These are phyloP conservation scores for Sugiyamaella neomexicana DNA, from an alignment of 1,139 yeast species.

Conservation along the genomic window DNA sequence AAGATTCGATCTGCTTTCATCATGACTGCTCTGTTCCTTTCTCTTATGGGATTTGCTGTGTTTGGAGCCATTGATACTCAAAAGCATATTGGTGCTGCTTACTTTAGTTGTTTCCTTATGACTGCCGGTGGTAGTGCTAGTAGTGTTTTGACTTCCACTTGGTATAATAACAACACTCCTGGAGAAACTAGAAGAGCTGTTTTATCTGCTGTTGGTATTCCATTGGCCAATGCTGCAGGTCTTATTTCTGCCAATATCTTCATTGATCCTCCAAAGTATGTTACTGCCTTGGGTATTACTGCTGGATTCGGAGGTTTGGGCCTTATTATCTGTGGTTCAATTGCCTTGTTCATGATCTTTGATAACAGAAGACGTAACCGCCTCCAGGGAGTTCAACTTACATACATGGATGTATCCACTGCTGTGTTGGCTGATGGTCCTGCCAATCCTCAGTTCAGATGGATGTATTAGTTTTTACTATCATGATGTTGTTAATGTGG, in stretches of 20 bases:
- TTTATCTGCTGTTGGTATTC: conserved; percentile 52
- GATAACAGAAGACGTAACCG: conserved; percentile 49
- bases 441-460: conserved; percentile 48
- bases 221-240: conserved; percentile 58
- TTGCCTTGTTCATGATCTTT: conserved; percentile 37
- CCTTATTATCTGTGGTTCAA: conserved; percentile 38
- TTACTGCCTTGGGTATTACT: conserved; percentile 51
- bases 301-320: conserved; percentile 49
- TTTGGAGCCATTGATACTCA: conserved; percentile 49
- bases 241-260: conserved; percentile 56
- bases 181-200: conserved; percentile 52
- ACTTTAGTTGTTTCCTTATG: conserved; percentile 55
- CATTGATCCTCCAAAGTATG: conserved; percentile 56
- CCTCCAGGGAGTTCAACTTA: conserved; percentile 46
- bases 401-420: conserved; percentile 49
- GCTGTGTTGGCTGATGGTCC: conserved; percentile 49
- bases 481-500: not conserved
- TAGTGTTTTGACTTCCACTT: conserved; percentile 50
- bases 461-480: conserved; percentile 44
- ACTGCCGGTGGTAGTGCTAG: conserved; percentile 54
- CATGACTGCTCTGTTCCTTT: conserved; percentile 42
- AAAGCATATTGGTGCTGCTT: conserved; percentile 46
- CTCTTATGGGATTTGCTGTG: conserved; percentile 49
- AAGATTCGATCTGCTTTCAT: conserved; percentile 47
- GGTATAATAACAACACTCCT: conserved; percentile 55